Evolutionary conservation across 2,329 filamentous ascomycete genomes (phyloP), one percentile per base, ranked within the genome.

Genomic region (Hypoxylon sp.): DNA sequence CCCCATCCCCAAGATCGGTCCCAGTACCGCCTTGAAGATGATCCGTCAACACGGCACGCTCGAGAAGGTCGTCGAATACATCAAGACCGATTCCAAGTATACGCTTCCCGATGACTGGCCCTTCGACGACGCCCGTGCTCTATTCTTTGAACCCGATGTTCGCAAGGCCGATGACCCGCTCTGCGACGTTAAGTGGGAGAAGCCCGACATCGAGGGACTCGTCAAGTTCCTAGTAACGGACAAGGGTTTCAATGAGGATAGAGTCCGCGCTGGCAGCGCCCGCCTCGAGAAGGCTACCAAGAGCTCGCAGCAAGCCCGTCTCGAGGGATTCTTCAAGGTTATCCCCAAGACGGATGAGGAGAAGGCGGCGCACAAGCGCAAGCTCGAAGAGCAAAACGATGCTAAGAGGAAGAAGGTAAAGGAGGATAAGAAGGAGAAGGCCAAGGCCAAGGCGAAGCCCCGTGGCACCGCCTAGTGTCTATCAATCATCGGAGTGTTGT

Each of bases 121-220:
- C 0, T 99, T 88, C 71, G 79, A 88, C 63, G 92, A 99, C 65
- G 95, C 94, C 5, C 89, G 95, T 29, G 84, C 91, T 12, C 84
- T 99, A 19, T 97, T 99, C 77, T 87, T 95, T 68, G 80, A 93
- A 63, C 94, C 94, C 0, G 91, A 97, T 63, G 93, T 99, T 17
- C 87, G 88, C 25, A 71, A 82, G 32, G 91, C 93, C 16, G 89
- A 95, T 62, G 83, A 95, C 65, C 84, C 89, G 0, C 85, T 91
- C 8, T 97, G 92, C 72, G 91, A 99, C 69, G 96, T 97, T 79
- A 97, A 96, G 73, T 99, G 95, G 94, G 91, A 97, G 32, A 87
- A 87, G 52, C 94, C 94, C 3, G 92, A 99, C 65, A 79, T 94
- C 1, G 91, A 97, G 2, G 93, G 91, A 0, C 82, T 99, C 0